A percentile compares a stretch with the other conserved stretches of the same genome.
Evolutionary conservation across 129 eudicot species (phyloP).

Genomic region (Pulicaria dysenterica): DNA sequence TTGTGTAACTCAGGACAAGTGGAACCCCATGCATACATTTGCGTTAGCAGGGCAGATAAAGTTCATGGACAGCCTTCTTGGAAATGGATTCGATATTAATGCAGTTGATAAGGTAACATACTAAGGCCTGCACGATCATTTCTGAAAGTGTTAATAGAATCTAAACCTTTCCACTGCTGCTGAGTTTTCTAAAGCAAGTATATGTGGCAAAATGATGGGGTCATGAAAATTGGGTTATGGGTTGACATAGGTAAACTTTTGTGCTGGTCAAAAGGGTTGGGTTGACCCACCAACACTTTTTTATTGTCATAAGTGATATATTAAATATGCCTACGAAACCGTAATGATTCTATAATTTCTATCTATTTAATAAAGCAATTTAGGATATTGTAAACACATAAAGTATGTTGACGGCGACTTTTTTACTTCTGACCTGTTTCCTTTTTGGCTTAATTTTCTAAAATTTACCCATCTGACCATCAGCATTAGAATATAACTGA

Average conservation of each 20-base stretch:
- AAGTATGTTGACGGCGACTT: not conserved
- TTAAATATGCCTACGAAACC: not conserved
- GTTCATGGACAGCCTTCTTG: conserved; percentile 70
- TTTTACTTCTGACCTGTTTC: not conserved
- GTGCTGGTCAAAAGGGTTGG: not conserved
- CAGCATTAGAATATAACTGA: not conserved
- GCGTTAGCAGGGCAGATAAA: conserved; percentile 84
- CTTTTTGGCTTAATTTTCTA: not conserved
- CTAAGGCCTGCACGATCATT: conserved; percentile 5
- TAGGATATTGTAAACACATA: not conserved
- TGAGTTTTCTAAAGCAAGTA: not conserved
- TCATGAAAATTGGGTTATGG: not conserved
- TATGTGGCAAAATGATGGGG: not conserved
- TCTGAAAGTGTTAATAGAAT: not conserved
- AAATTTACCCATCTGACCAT: not conserved
- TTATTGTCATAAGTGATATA: not conserved
- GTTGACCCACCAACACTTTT: conserved; percentile 3
- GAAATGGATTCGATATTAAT: conserved; percentile 61
- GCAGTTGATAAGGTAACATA: conserved; percentile 63
- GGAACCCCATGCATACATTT: conserved; percentile 80
- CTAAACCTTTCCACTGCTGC: not conserved
- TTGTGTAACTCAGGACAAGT: conserved; percentile 52
- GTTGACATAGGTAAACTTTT: not conserved
- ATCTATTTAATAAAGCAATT: not conserved
- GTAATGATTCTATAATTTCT: not conserved